Conservation (phyloP, 129 eudicot genomes). For the Calendula officinalis region DNA sequence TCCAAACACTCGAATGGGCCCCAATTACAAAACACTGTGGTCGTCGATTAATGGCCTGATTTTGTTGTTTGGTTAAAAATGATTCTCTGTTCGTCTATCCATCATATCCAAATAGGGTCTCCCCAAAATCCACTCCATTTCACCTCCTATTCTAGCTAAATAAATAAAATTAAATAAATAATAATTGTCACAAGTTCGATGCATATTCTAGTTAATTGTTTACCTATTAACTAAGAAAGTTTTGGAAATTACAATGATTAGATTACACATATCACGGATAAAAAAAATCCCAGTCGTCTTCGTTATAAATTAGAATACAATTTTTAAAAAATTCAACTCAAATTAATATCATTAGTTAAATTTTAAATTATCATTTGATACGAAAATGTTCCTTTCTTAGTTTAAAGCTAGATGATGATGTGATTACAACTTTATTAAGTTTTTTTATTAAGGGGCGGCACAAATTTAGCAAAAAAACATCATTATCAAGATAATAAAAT, state of each 20-base stretch:
- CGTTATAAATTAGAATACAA: too few species aligned
- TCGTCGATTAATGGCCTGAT: slow-evolving; percentile 4
- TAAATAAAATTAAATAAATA: neutral
- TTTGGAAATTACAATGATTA: too few species aligned
- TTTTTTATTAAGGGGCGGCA: slow-evolving; percentile 30
- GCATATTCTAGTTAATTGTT: too few species aligned
- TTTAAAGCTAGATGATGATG: slow-evolving; percentile 17
- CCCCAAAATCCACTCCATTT: slow-evolving; percentile 7
- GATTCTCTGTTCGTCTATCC: neutral
- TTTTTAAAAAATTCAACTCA: too few species aligned
- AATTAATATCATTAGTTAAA: neutral
- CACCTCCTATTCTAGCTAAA: neutral
- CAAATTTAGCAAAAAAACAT: neutral
- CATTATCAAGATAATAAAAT: neutral
- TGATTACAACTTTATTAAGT: slow-evolving; percentile 12
- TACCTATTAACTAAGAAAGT: too few species aligned
- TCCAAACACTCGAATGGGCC: slow-evolving; percentile 27
- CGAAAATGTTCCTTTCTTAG: neutral
- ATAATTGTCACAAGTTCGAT: neutral
- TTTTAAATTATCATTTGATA: slow-evolving; percentile 25
- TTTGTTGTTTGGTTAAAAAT: slow-evolving; percentile 4
- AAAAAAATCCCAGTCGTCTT: too few species aligned
- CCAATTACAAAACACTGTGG: neutral
- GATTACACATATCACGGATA: too few species aligned
- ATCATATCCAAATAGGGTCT: slow-evolving; percentile 9